Base-by-base conservation (phyloP, 345 rosid species). In the Melaleuca quinquenervia region DNA sequence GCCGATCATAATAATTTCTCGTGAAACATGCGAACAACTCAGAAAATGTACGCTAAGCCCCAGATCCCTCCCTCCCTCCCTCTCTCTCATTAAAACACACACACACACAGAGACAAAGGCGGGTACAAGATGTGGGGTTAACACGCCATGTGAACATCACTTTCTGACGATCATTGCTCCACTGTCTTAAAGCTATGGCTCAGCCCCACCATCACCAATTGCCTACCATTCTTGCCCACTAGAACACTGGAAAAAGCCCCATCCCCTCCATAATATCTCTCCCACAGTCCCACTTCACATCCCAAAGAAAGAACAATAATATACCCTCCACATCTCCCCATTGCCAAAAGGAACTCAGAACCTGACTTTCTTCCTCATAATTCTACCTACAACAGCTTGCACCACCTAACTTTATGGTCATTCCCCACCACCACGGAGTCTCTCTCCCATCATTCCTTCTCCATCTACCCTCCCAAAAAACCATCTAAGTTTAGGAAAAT, bases 71-170 rank as follows among this genome's bases (percentile, higher is more conserved):
- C 6, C n/a, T 53, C 26, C 18, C 56, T 53, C 78, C 16, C 78
- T 70, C 44, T 32, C 24, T 18, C 9, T 3, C n/a, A 41, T 41
- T 4, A 41, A 18, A 32, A 70, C 24, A 8, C 75, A 15, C 53
- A 13, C 78, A 36, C 24, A 2, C 76, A 62, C 5, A 32, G 48
- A 70, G 41, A 41, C 41, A 41, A 41, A 41, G 15, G 24, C 18
- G 15, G 26, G n/a, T 54, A 50, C 82, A 24, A 22, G 21, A 11
- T 82, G 88, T 88, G 90, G 90, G 92, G 54, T 13, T 27, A 84
- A 41, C 83, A 54, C 80, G 58, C 85, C 94, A 93, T 91, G 94
- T 93, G 94, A 86, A 84, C 84, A 60, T 92, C 91, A 88, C 90
- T 91, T 89, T 91, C 93, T 53, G 49, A 49, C 50, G 78, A 82